Conservation (phyloP, 768 basidiomycete genomes). For the Imleria badia region DNA sequence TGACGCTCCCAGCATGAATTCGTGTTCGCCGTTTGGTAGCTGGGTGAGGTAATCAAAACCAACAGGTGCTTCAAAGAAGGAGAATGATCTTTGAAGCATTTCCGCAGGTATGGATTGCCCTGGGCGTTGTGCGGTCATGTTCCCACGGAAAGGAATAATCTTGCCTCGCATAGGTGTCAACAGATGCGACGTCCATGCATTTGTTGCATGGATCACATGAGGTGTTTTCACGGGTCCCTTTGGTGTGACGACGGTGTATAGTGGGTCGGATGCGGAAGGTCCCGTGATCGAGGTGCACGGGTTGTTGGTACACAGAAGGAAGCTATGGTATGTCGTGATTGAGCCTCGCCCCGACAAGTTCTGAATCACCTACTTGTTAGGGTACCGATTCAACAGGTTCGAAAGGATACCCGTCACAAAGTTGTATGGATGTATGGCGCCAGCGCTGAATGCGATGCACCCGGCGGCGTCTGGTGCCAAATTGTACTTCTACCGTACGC, state of each 20-base stretch:
- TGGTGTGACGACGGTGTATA: constrained; percentile 61
- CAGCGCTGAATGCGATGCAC: constrained; percentile 53
- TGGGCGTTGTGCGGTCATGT: constrained; percentile 66
- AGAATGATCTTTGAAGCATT: constrained; percentile 49
- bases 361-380: constrained; percentile 41
- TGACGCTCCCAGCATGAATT: constrained; percentile 67
- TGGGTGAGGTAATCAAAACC: constrained; percentile 71
- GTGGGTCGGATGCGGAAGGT: constrained; percentile 22
- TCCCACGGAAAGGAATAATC: constrained; percentile 58
- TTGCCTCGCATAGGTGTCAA: constrained; percentile 60
- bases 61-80: constrained; percentile 47
- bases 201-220: constrained; percentile 83
- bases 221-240: constrained; percentile 54
- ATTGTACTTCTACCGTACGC: constrained; percentile 45
- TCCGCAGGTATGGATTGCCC: constrained; percentile 37
- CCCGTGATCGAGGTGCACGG: constrained; percentile 55
- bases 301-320: constrained; percentile 57
- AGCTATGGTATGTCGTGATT: constrained; percentile 36
- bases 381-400: constrained; percentile 48
- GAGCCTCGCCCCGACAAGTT: background rate
- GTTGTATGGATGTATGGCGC: constrained; percentile 68
- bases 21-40: constrained; percentile 43
- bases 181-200: constrained; percentile 77
- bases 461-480: constrained; percentile 47
- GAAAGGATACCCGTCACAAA: constrained; percentile 62